Percentiles rank a stretch among this genome's conserved stretches.
Evolutionary conservation across 1,284 basidiomycete species (phyloP).

Genomic region (Ustilago trichophora): DNA sequence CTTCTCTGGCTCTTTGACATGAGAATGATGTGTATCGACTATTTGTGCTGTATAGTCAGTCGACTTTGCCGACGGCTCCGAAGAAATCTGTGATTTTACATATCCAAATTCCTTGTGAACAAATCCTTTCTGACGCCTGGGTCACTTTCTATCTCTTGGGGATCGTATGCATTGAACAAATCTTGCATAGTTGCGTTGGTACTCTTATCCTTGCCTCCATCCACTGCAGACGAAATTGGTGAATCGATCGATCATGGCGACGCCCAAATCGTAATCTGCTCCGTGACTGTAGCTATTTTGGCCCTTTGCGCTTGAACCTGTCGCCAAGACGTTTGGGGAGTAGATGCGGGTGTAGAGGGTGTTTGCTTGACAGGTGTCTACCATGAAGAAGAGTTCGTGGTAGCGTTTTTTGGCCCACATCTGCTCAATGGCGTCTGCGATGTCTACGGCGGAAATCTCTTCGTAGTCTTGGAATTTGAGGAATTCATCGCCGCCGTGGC

Average conservation of each 20-base stretch:
- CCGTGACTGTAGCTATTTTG: constrained; percentile 97
- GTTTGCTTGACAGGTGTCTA: constrained; percentile 98
- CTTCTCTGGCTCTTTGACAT: too few species aligned
- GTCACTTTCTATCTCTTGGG: constrained; percentile 79
- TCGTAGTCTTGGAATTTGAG: constrained; percentile 99
- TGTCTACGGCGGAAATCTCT: constrained; percentile 92
- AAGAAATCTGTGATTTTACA: constrained; percentile 95
- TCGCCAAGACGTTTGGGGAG: constrained; percentile 93
- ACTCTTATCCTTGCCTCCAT: constrained; percentile 93
- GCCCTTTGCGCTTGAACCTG: constrained; percentile 84
- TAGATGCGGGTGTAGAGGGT: constrained; percentile 95
- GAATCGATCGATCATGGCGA: constrained; percentile 93
- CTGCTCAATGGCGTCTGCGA: constrained; percentile 92
- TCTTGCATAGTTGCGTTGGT: constrained; percentile 82
- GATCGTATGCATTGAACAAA: constrained; percentile 85
- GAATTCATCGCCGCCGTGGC: constrained; percentile 97
- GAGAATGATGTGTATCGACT: too few species aligned
- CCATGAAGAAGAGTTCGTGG: constrained; percentile 97
- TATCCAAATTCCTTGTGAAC: constrained; percentile 75
- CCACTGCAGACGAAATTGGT: constrained; percentile 91
- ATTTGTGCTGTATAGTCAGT: too few species aligned
- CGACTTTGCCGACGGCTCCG: constrained; percentile 86
- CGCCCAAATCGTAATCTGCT: constrained; percentile 90
- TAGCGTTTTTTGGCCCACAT: constrained; percentile 96
- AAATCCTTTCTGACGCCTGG: constrained; percentile 87